Conservation (phyloP, 106 monocot genomes). For the Vanilla planifolia region DNA sequence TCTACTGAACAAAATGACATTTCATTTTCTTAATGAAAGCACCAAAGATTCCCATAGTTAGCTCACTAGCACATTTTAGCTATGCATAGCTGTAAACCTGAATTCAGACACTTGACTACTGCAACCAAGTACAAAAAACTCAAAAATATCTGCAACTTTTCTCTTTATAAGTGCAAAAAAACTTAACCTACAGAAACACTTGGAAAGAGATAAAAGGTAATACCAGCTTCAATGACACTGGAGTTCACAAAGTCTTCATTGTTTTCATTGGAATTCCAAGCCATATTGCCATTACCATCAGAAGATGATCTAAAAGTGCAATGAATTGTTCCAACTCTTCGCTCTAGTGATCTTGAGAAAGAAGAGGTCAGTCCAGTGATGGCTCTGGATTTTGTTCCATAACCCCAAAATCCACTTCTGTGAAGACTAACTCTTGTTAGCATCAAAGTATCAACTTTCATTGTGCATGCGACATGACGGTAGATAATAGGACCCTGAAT, state of each 20-base stretch:
- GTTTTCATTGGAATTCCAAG: conserved; percentile 54
- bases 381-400: conserved; percentile 23
- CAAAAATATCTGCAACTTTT: too few relatives aligned
- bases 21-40: too few relatives aligned
- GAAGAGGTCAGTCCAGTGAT: conserved; percentile 14
- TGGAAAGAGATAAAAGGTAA: background rate
- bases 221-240: conserved; percentile 87
- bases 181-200: background rate
- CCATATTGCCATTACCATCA: conserved; percentile 61
- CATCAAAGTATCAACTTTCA: conserved; percentile 11
- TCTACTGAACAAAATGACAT: too few relatives aligned
- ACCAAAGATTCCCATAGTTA: too few relatives aligned
- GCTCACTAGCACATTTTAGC: too few relatives aligned
- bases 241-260: conserved; percentile 79
- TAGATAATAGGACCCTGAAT: conserved; percentile 48
- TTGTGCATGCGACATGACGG: conserved; percentile 24
- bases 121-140: too few relatives aligned
- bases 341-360: conserved; percentile 10
- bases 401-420: conserved; percentile 47
- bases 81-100: too few relatives aligned
- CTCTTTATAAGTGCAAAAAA: too few relatives aligned
- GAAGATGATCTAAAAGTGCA: conserved; percentile 77
- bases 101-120: too few relatives aligned
- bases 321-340: conserved; percentile 10
- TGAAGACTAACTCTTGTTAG: conserved; percentile 14